Evolutionary conservation across 495 filamentous ascomycete species (phyloP).

Genomic region (Hyaloscypha hepaticicola): DNA sequence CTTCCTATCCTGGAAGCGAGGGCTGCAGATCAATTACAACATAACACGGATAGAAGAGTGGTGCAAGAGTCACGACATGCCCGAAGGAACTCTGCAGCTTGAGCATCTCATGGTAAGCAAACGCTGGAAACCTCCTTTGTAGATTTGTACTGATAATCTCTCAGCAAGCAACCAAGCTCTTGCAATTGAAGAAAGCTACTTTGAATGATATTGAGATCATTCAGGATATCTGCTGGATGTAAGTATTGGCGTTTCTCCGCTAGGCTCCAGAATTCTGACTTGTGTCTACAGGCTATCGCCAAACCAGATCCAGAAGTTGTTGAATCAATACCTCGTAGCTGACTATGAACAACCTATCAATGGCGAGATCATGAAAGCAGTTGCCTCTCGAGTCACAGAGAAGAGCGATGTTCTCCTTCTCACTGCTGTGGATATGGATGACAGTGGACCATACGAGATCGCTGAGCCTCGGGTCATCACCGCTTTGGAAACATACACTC

Average conservation of each 20-base stretch:
- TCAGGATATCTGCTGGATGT: slow-evolving; percentile 99
- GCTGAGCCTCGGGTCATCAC: slow-evolving; percentile 95
- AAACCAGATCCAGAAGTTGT: slow-evolving; percentile 97
- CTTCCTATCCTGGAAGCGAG: slow-evolving; percentile 99
- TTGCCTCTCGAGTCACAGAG: slow-evolving; percentile 94
- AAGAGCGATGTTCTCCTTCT: slow-evolving; percentile 96
- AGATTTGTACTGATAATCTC: slow-evolving; percentile 22
- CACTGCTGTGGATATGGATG: slow-evolving; percentile 96
- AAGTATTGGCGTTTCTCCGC: slow-evolving; percentile 39
- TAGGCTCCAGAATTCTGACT: neutral
- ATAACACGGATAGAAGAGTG: slow-evolving; percentile 99
- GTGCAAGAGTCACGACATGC: slow-evolving; percentile 99
- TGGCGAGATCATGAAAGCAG: slow-evolving; percentile 99
- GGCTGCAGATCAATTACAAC: slow-evolving; percentile 99
- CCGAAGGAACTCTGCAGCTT: slow-evolving; percentile 93
- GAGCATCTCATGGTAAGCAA: slow-evolving; percentile 91
- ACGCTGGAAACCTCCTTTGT: slow-evolving; percentile 29
- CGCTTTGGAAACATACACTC: slow-evolving; percentile 95
- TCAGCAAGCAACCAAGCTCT: slow-evolving; percentile 79
- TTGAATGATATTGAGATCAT: slow-evolving; percentile 99
- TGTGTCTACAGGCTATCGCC: slow-evolving; percentile 68
- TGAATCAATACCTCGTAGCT: slow-evolving; percentile 98
- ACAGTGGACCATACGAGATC: slow-evolving; percentile 99
- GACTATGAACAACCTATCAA: slow-evolving; percentile 99
- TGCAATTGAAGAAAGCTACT: slow-evolving; percentile 98